These are phyloP conservation scores for Claviceps lovelessii DNA, from an alignment of 2,329 filamentous ascomycete species.

Conservation along the genomic window DNA sequence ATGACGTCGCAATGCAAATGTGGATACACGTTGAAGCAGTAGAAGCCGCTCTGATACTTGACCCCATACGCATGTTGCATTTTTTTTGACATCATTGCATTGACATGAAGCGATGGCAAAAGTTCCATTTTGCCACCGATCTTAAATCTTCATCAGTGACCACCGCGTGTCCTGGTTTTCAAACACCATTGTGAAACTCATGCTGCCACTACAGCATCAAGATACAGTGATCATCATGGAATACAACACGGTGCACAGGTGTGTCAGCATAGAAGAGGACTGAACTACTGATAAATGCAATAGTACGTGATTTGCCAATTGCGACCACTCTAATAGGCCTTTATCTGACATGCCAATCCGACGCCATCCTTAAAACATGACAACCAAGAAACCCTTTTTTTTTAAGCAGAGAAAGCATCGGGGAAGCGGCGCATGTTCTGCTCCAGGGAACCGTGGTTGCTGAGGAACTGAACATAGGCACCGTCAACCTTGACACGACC, in stretches of 20 bases:
- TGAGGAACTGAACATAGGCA: conserved; percentile 98
- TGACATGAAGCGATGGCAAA: neutral
- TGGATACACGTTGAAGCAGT: too few relatives aligned
- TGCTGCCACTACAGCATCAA: neutral
- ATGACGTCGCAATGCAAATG: too few relatives aligned
- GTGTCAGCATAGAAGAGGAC: neutral
- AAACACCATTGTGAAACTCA: neutral
- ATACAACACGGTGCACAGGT: neutral
- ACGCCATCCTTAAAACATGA: conserved; percentile 30
- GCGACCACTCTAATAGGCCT: conserved; percentile 19
- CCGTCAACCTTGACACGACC: conserved; percentile 93
- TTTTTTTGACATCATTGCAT: neutral
- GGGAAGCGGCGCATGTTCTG: conserved; percentile 92
- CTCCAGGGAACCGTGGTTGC: conserved; percentile 75
- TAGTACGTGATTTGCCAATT: conserved; percentile 20
- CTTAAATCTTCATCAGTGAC: too few relatives aligned
- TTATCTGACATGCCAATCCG: conserved; percentile 30
- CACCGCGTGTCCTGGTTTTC: neutral
- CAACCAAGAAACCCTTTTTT: conserved; percentile 21
- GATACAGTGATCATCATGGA: neutral
- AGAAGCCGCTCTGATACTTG: too few relatives aligned
- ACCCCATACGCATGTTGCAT: too few relatives aligned
- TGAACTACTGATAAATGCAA: conserved; percentile 2
- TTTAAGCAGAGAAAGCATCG: conserved; percentile 59
- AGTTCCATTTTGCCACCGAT: neutral